Evolutionary conservation across 148 eudicot genomes (phyloP).

Genomic region (Cornus florida): DNA sequence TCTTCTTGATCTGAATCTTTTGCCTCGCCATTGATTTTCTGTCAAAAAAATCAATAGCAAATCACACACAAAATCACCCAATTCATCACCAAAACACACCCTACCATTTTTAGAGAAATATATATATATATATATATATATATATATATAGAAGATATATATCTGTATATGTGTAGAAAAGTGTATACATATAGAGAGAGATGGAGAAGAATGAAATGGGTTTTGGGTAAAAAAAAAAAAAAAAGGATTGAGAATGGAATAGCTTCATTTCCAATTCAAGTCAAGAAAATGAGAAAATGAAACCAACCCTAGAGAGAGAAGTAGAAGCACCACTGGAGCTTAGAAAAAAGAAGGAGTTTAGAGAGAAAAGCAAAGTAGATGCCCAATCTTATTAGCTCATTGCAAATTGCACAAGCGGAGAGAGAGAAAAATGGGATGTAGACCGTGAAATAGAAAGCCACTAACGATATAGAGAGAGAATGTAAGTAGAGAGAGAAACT

Average conservation of each 20-base stretch:
- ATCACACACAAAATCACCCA: neutral
- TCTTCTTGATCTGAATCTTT: slow-evolving; percentile 28
- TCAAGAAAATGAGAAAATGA: neutral
- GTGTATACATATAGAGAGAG: neutral
- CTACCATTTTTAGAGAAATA: neutral
- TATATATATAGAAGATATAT: too few relatives aligned
- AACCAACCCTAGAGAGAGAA: slow-evolving; percentile 16
- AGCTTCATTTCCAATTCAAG: neutral
- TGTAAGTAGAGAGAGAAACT: neutral
- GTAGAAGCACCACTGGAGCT: neutral
- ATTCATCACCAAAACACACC: neutral
- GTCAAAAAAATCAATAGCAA: neutral
- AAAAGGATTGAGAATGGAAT: neutral
- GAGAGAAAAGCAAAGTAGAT: neutral
- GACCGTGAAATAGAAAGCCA: slow-evolving; percentile 10
- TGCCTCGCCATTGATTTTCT: slow-evolving; percentile 23
- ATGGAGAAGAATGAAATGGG: neutral
- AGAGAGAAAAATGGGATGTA: neutral
- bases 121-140: too few relatives aligned
- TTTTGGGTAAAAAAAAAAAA: neutral
- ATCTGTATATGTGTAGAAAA: neutral
- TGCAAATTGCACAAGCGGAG: neutral
- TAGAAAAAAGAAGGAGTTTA: neutral
- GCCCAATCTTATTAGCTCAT: slow-evolving; percentile 7
- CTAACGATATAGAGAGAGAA: slow-evolving; percentile 14